Conservation (phyloP, 225 moss, liverwort and hornwort genomes). For the Sphagnum tenellum region DNA sequence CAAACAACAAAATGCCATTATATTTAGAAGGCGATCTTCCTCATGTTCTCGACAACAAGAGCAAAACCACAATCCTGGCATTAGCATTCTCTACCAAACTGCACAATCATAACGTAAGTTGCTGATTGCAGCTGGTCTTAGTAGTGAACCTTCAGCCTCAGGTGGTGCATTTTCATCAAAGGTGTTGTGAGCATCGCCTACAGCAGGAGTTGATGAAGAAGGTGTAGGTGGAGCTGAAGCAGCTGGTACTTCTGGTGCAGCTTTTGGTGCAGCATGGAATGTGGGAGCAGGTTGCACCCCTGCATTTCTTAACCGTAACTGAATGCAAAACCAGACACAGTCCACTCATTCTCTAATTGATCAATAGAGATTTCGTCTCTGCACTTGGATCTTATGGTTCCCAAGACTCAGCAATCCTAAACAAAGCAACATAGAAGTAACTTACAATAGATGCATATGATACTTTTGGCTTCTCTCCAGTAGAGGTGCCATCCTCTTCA, state of each 20-base stretch:
- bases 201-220: no score
- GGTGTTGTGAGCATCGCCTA: constrained; percentile 16
- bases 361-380: no score
- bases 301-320: no score
- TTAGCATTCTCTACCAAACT: neutral
- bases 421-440: neutral
- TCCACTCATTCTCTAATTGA: neutral
- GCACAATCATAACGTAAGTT: no score
- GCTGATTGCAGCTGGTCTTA: no score
- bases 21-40: no score
- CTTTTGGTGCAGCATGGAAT: no score
- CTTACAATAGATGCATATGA: constrained; percentile 40
- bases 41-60: neutral
- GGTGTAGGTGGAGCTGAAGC: no score
- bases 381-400: neutral
- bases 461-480: constrained; percentile 30
- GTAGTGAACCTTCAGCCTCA: constrained; percentile 55
- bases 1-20: neutral
- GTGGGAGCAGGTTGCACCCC: no score
- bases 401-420: neutral
- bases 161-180: constrained; percentile 32
- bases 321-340: no score
- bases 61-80: neutral
- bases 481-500: constrained; percentile 8
- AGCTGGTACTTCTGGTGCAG: no score